Base-by-base conservation (phyloP, 176 grass and related monocot genomes). In the barley (Hordeum vulgare) region DNA sequence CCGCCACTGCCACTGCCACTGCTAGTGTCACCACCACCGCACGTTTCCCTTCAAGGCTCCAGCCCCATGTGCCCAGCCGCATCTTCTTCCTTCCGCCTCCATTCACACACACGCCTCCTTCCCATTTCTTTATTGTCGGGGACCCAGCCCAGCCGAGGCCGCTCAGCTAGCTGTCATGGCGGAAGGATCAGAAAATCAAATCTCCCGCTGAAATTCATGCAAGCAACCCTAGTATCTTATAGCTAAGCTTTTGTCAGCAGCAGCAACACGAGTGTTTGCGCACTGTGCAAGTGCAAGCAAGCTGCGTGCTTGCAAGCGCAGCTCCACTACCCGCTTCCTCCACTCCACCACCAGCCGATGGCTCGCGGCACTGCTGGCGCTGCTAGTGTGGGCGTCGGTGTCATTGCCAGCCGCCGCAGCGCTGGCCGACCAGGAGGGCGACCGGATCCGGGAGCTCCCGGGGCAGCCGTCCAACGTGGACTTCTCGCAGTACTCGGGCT, bases 401-500 rank as follows among this genome's bases (percentile, higher is more conserved):
- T 18, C 47, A 51, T 51, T 31, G 17, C 60, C 60, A 17, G 51
- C 35, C 12, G 74, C 71, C 37, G 58, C 34, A 15, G 74, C 62
- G 61, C 17, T 39, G 61, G 73, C 57, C 10, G 89, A 90, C 17
- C 89, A 91, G 76, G 90, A 95, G 80, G 79, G 80, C 69, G 96
- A 98, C 89, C 83, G 93, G 87, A 95, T 98, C 90, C 42, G 63
- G 71, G 79, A 90, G 82, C 90, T 98, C 18, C 93, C 91, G 3
- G 93, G 96, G 1, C 93, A 98, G 75, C 96, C 90, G 11, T 29
- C 74, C 45, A 78, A 89, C 71, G 89, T 84, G 57, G 85, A 15
- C 17, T 96, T 99, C 87, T 66, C 90, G 35, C 96, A 99, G 87
- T 96, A 94, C 85, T 86, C 96, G 6, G 96, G 96, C 26, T 99